Evolutionary conservation across 345 rosid genomes (phyloP).

Genomic region (Salix koriyanagi): DNA sequence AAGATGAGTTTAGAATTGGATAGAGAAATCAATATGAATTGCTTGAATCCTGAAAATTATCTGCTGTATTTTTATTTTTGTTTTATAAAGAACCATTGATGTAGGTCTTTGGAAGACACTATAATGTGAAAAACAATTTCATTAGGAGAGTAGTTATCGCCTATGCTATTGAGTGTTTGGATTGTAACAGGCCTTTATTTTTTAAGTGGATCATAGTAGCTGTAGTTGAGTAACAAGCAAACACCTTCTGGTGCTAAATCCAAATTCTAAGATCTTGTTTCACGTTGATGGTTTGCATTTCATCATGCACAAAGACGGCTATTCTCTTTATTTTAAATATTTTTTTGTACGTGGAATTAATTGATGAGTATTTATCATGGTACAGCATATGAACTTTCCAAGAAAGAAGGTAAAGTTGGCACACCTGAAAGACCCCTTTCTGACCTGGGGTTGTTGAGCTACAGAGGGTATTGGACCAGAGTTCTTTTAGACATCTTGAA

Average conservation of each 20-base stretch:
- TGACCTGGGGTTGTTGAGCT: conserved; percentile 91
- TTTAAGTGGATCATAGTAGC: neutral
- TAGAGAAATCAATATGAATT: neutral
- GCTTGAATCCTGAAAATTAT: neutral
- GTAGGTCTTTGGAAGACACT: neutral
- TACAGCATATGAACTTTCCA: conserved; percentile 95
- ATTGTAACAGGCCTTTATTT: neutral
- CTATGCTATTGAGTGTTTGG: neutral
- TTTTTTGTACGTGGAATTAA: neutral
- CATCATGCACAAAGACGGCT: neutral
- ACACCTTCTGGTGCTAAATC: neutral
- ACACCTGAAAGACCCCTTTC: conserved; percentile 99
- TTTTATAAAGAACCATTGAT: neutral
- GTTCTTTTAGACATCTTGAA: conserved; percentile 93
- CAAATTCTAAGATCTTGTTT: neutral
- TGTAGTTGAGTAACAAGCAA: neutral
- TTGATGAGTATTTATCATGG: conserved; percentile 17
- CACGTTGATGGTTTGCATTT: neutral
- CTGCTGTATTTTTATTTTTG: neutral
- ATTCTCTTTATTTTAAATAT: neutral
- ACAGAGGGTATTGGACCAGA: conserved; percentile 98
- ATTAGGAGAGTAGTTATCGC: neutral
- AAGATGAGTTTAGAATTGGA: neutral
- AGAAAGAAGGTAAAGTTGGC: conserved; percentile 98
- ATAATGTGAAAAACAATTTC: neutral